Base-by-base conservation (phyloP, 768 basidiomycete genomes). In the Mycena alexandri region DNA sequence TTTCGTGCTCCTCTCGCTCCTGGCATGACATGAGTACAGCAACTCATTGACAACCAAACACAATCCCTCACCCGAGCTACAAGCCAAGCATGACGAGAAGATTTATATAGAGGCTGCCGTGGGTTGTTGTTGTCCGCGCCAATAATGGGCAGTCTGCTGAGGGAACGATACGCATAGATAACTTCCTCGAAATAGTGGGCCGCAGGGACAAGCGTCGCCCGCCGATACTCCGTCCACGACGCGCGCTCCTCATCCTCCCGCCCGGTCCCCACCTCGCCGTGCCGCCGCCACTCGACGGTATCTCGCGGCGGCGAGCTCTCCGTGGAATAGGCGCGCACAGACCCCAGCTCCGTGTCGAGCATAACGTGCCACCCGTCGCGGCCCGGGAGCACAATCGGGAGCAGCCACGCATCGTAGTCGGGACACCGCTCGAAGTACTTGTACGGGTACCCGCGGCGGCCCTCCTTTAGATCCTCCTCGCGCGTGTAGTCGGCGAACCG, bases 341-440 rank as follows among this genome's bases (percentile, higher is more conserved):
- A 44, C 14, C 68, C 68, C 33, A 69, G 54, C 2, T 61, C 43
- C 19, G 68, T 69, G 68, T 69, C 68, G 42, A 69, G 63, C 36
- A 69, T 65, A 43, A 65, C 34, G 38, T 65, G 53, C 63, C 59
- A 61, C 33, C 68, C 68, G 58, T 65, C 52, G 9, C 63, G 44
- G 4, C 48, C n/a, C n/a, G 68, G 48, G 10, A 69, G 47, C 47
- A 61, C 25, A 13, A 69, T 38, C 7, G 68, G 68, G 1, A 69
- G 59, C 48, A 69, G 42, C 68, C 68, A 69, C 17, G 68, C 42
- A 54, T 69, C 68, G 21, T 65, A 41, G 21, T 50, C 29, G 3
- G 61, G 57, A n/a, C 63, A 69, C 1, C 38, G 57, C 29, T 61
- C 46, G 21, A 69, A 6, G 50, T 60, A 57, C 16, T 63, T 9